Evolutionary conservation across 257 asterid genomes (phyloP).

Genomic region (Coffea canephora): DNA sequence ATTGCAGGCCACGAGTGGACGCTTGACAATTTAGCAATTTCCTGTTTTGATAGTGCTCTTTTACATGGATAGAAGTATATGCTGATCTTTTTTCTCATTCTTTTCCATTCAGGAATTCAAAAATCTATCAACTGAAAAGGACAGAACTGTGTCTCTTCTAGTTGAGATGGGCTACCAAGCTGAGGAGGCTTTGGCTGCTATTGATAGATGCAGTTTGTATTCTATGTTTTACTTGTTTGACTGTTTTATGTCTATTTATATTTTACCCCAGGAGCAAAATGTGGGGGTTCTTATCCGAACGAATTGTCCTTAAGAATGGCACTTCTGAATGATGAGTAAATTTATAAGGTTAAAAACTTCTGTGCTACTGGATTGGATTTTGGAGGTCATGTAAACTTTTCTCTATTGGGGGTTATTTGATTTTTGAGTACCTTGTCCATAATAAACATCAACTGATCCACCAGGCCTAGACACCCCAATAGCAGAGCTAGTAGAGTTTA

Average conservation of each 20-base stretch:
- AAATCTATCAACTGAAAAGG: slow-evolving; percentile 43
- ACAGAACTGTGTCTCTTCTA: slow-evolving; percentile 26
- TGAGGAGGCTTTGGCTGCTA: slow-evolving; percentile 54
- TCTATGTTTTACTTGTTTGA: neutral
- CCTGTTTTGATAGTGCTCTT: neutral
- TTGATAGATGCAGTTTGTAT: slow-evolving; percentile 52
- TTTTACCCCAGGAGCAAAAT: neutral
- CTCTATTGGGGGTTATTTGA: neutral
- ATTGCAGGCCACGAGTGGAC: neutral
- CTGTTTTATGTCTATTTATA: slow-evolving; percentile 15
- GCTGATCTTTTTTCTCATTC: neutral
- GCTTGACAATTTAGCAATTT: neutral
- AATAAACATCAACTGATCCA: neutral
- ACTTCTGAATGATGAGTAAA: slow-evolving; percentile 15
- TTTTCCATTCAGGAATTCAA: slow-evolving; percentile 21
- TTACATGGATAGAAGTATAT: neutral
- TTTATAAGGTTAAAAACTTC: neutral
- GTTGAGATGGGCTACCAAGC: slow-evolving; percentile 36
- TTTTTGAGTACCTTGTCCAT: neutral
- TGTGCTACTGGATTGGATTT: slow-evolving; percentile 11
- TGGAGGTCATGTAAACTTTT: neutral
- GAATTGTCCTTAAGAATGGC: neutral
- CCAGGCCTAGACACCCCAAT: neutral
- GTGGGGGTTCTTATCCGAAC: neutral
- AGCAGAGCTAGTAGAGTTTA: neutral